Percentiles rank a stretch among this genome's conserved stretches.
phyloP scores from a whole-genome alignment of 2,329 filamentous ascomycete genomes.

The Fusarium equiseti region DNA sequence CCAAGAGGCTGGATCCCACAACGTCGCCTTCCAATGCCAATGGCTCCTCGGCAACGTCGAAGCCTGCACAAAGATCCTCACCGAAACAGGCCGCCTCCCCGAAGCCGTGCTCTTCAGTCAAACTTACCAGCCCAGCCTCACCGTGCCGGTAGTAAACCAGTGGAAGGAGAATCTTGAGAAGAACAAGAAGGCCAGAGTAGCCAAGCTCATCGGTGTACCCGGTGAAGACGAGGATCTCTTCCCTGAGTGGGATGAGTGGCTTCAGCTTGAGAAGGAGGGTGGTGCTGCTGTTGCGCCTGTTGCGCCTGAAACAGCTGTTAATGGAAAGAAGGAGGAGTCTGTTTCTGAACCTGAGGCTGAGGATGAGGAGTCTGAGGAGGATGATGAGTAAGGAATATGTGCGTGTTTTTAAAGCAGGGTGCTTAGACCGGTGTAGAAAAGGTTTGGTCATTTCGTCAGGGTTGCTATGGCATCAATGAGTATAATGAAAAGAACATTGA shows the following conservation, averaged over 20 bases:
- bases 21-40: constrained; percentile 89
- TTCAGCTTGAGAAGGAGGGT: constrained; percentile 82
- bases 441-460: constrained; percentile 48
- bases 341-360: constrained; percentile 38
- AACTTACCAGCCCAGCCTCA: constrained; percentile 90
- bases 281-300: constrained; percentile 49
- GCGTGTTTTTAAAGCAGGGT: constrained; percentile 37
- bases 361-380: constrained; percentile 44
- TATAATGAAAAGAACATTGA: constrained; percentile 48
- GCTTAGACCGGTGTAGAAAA: constrained; percentile 50
- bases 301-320: constrained; percentile 19
- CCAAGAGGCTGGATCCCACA: constrained; percentile 82
- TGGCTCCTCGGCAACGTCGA: constrained; percentile 90
- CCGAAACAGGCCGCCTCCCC: constrained; percentile 80
- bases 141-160: constrained; percentile 73
- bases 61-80: constrained; percentile 82
- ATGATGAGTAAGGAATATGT: constrained; percentile 41
- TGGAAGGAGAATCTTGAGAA: constrained; percentile 92
- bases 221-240: constrained; percentile 89
- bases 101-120: constrained; percentile 94
- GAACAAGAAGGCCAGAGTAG: constrained; percentile 85
- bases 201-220: constrained; percentile 84
- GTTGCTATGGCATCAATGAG: constrained; percentile 49
- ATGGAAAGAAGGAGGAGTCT: constrained; percentile 43
- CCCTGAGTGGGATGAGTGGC: constrained; percentile 94